Conservation (phyloP, 345 rosid species). For the Erysimum cheiranthoides region DNA sequence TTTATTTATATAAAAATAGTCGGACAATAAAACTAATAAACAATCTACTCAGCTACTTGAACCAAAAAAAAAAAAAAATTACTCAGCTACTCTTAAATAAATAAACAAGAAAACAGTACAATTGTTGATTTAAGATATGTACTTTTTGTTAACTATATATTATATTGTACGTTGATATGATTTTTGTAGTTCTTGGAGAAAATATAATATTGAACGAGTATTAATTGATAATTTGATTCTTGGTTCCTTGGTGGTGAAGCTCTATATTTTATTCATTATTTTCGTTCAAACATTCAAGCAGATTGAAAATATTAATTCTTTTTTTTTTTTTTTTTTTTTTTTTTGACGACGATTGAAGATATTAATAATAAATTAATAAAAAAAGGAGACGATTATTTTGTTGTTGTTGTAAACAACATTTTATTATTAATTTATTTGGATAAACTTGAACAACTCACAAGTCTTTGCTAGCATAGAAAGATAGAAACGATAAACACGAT, state of each 20-base stretch:
- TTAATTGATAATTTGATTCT: background rate
- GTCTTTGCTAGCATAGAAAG: slow-evolving; percentile 26
- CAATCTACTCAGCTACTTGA: too few relatives aligned
- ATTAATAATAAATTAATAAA: background rate
- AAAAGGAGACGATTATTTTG: background rate
- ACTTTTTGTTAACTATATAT: background rate
- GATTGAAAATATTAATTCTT: background rate
- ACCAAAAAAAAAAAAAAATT: too few relatives aligned
- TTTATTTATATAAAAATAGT: background rate
- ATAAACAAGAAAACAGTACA: background rate
- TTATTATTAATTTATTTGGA: slow-evolving; percentile 26
- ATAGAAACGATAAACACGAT: background rate
- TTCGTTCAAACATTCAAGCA: background rate
- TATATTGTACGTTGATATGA: background rate
- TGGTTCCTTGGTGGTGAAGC: background rate
- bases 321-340: too few relatives aligned
- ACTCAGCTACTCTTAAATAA: too few relatives aligned
- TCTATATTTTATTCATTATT: background rate
- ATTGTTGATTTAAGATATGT: background rate
- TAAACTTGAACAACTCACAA: background rate
- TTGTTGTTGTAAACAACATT: slow-evolving; percentile 1
- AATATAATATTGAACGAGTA: background rate
- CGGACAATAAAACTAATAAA: background rate
- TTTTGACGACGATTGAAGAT: background rate
- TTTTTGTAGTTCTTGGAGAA: background rate